Conservation (phyloP, 2,329 filamentous ascomycete genomes). For the Ceratocystis cubensis region DNA sequence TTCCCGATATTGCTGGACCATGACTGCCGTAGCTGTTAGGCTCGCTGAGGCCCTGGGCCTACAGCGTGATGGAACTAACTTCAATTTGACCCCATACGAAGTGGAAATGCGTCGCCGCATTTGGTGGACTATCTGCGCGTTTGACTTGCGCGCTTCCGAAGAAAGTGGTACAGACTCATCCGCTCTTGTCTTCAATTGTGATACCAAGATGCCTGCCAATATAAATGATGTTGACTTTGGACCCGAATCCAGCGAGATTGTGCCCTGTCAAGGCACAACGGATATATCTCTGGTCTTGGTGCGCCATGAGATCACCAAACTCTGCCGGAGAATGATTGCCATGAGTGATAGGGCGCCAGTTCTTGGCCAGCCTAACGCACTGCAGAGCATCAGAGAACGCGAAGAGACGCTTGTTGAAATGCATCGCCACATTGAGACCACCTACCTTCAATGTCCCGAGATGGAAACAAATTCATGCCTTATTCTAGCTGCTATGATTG, state of each 20-base stretch:
- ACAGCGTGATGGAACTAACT: slow-evolving; percentile 41
- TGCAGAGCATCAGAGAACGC: slow-evolving; percentile 18
- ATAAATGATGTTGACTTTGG: slow-evolving; percentile 38
- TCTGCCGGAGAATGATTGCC: slow-evolving; percentile 24
- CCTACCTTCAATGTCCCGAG: slow-evolving; percentile 41
- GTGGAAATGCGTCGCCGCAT: slow-evolving; percentile 47
- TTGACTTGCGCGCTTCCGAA: slow-evolving; percentile 45
- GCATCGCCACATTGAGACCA: slow-evolving; percentile 41
- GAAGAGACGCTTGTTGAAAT: slow-evolving; percentile 25
- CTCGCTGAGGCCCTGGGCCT: slow-evolving; percentile 49
- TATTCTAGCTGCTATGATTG: slow-evolving; percentile 56
- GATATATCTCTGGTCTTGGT: slow-evolving; percentile 40
- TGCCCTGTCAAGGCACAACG: slow-evolving; percentile 38
- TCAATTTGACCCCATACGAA: slow-evolving; percentile 45
- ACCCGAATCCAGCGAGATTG: slow-evolving; percentile 38
- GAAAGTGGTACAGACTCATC: slow-evolving; percentile 36
- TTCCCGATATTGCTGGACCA: slow-evolving; percentile 46
- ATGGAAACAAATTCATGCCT: slow-evolving; percentile 40
- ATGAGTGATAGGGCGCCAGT: slow-evolving; percentile 16
- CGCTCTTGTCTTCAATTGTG: slow-evolving; percentile 30
- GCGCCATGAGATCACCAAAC: slow-evolving; percentile 37
- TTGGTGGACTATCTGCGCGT: slow-evolving; percentile 47
- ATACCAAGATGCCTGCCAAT: slow-evolving; percentile 39
- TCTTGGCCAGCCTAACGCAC: slow-evolving; percentile 16
- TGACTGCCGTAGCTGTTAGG: slow-evolving; percentile 45